Evolutionary conservation across 1,284 basidiomycete species (phyloP), one percentile per base, ranked within the genome.

Genomic region (Sphaerobolus stellatus): DNA sequence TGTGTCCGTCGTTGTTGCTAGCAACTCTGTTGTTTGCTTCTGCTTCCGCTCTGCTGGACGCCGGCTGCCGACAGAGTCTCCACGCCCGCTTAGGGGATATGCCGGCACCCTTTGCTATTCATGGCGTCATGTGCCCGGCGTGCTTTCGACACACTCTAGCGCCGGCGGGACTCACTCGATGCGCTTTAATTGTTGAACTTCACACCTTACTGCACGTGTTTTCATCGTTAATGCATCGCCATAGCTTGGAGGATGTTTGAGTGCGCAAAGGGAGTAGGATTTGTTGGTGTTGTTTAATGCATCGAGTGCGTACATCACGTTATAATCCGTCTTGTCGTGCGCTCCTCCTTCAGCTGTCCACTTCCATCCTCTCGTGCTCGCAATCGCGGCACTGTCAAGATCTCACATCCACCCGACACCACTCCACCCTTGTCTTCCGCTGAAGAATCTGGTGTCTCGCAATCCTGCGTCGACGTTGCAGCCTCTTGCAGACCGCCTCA

Each of bases 401-500:
- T 75, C 72, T 1, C 74, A 72, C 9, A 82, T 78, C 64, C 50
- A 24, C 51, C 86, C 24, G 86, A 83, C 27, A 74, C 69, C 16
- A 90, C 88, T 0, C 88, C 88, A 4, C 83, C 88, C 0, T 72
- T 90, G 5, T 84, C 83, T 1, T 66, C 74, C 6, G 85, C 80
- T 0, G 86, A 87, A 56, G 79, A 79, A 6, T 85, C 86, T 0
- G 84, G 82, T 11, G 84, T 83, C 24, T 90, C 87, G 0, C 80
- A 86, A 63, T 88, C 83, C 0, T 88, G 87, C 68, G 84, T 90
- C 56, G 88, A 91, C 64, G 63, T 90, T 3, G 75, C 77, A 0
- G 80, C 2, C 65, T 82, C 20, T 75, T 90, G n/a, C 66, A 80
- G 2, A 82, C 82, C 48, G 57, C 76, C 0, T 0, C 68, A 72